These are phyloP conservation scores for Selaginella moellendorffii DNA, from an alignment of 75 land plant species.

Conservation along the genomic window DNA sequence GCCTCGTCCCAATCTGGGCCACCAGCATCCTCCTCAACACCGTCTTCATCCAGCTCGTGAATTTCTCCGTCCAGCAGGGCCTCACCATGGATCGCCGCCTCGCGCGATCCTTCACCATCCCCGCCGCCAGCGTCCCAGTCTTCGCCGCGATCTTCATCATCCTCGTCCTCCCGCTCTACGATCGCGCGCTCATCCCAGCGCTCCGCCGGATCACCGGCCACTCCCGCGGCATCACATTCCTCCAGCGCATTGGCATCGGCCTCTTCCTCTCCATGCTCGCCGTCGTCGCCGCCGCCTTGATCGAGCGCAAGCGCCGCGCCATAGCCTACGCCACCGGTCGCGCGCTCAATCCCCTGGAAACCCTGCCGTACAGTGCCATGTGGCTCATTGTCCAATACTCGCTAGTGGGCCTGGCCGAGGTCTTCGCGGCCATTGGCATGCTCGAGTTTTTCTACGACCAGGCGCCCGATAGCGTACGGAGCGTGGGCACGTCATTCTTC, in stretches of 20 bases:
- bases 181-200: not conserved
- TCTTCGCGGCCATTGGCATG: constrained; percentile 69
- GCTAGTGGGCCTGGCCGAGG: constrained; percentile 60
- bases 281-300: constrained; percentile 50
- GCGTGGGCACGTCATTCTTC: constrained; percentile 59
- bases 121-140: constrained; percentile 50
- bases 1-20: constrained; percentile 23
- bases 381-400: constrained; percentile 84
- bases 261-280: constrained; percentile 40
- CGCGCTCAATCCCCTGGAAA: not conserved
- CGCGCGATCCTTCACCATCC: constrained; percentile 28
- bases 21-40: constrained; percentile 16
- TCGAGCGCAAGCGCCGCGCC: constrained; percentile 33
- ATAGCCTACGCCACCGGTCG: not conserved
- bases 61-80: constrained; percentile 45
- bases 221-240: constrained; percentile 38
- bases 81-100: constrained; percentile 32
- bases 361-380: constrained; percentile 49
- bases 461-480: constrained; percentile 79
- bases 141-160: constrained; percentile 18
- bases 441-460: constrained; percentile 91
- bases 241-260: constrained; percentile 75
- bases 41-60: constrained; percentile 36
- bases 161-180: constrained; percentile 8
- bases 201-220: not conserved